Conservation (phyloP, 345 rosid genomes). For the Aurinia saxatilis region DNA sequence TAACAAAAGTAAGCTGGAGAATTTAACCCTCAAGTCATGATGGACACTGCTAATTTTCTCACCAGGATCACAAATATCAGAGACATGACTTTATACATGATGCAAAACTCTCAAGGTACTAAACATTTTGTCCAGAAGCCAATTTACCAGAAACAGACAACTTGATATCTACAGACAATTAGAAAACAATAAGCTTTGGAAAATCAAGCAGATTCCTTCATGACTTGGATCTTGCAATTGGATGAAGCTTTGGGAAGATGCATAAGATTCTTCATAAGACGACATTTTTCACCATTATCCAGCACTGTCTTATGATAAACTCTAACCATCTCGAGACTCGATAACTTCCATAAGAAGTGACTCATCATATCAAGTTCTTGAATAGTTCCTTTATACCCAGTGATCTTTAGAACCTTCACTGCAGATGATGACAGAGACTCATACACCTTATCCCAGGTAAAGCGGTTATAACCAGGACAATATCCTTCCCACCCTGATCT, state of each 20-base stretch:
- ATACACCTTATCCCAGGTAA: neutral
- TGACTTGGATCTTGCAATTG: constrained; percentile 4
- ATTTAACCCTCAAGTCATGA: no score
- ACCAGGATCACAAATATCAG: no score
- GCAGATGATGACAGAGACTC: constrained; percentile 11
- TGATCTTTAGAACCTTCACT: constrained; percentile 10
- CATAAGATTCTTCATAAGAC: constrained; percentile 6
- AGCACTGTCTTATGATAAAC: neutral
- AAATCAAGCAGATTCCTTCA: neutral
- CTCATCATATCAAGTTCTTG: neutral
- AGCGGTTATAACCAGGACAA: neutral
- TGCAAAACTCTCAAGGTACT: neutral
- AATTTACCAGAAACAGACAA: neutral
- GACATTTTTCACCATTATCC: neutral
- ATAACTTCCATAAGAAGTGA: constrained; percentile 1
- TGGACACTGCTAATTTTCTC: no score
- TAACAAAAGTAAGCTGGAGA: no score
- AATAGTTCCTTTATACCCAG: constrained; percentile 12
- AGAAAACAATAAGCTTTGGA: neutral
- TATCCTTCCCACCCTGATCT: neutral
- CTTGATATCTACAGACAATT: neutral
- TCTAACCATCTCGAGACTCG: constrained; percentile 8
- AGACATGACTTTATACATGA: no score
- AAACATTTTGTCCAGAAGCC: neutral
- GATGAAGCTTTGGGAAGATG: constrained; percentile 12